A percentile compares a stretch with the other conserved stretches of the same genome.
Conservation (phyloP, 1,284 basidiomycete genomes). For the Moniliophthora roreri region DNA sequence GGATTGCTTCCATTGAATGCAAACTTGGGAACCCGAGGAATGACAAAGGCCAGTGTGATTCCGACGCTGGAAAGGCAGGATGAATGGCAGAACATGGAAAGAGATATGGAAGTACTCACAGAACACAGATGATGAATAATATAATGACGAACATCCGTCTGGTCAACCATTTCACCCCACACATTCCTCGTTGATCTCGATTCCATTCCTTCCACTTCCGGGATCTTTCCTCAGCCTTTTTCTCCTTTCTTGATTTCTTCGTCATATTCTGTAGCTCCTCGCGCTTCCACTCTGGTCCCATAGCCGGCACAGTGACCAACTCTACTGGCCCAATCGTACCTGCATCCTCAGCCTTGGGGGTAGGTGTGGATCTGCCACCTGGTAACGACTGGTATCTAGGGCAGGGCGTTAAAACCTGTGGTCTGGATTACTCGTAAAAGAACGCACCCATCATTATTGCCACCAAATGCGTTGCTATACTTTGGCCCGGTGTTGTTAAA, state of each 20-base stretch:
- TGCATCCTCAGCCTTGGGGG: constrained; percentile 36
- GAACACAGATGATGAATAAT: constrained; percentile 59
- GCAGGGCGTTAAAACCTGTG: background rate
- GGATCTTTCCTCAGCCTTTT: constrained; percentile 52
- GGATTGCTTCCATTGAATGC: constrained; percentile 59
- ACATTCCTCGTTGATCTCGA: constrained; percentile 71
- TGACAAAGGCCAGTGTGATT: constrained; percentile 69
- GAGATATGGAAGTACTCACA: constrained; percentile 49
- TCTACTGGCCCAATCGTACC: constrained; percentile 55
- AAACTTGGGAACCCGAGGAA: constrained; percentile 79
- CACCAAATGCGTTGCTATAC: constrained; percentile 64
- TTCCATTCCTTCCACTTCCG: constrained; percentile 69
- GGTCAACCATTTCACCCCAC: constrained; percentile 71
- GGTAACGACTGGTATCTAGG: constrained; percentile 16
- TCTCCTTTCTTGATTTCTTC: constrained; percentile 62
- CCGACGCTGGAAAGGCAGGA: constrained; percentile 47
- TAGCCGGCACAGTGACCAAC: constrained; percentile 83
- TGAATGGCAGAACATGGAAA: constrained; percentile 6
- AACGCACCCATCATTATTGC: constrained; percentile 17
- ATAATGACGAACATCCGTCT: constrained; percentile 66
- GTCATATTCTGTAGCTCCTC: constrained; percentile 76
- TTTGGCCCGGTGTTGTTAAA: constrained; percentile 87
- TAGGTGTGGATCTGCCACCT: background rate
- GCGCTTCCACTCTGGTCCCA: constrained; percentile 85
- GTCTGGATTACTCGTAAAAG: constrained; percentile 12